Percentiles rank a stretch among this genome's conserved stretches.
Evolutionary conservation across 2,329 filamentous ascomycete species (phyloP).

Genomic region (Hymenoscyphus infarciens): DNA sequence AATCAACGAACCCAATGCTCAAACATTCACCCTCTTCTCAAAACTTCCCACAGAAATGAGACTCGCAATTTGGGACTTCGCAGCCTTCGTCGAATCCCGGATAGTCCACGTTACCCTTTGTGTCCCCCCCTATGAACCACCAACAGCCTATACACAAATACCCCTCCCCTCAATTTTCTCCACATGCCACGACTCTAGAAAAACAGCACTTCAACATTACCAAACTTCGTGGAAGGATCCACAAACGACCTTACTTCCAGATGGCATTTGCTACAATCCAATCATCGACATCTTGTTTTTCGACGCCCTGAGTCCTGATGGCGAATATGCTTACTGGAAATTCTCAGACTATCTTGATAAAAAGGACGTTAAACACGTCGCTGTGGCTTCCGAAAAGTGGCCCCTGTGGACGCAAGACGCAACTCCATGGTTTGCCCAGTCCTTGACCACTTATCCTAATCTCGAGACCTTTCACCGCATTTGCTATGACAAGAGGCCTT

Average conservation of each 20-base stretch:
- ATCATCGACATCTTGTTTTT: not conserved
- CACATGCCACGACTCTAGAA: not conserved
- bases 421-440: not conserved
- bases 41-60: slow-evolving; percentile 9
- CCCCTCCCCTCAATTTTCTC: not conserved
- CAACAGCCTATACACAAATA: slow-evolving; percentile 3
- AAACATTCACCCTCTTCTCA: slow-evolving; percentile 8
- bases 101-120: not conserved
- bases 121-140: too few species aligned
- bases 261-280: not conserved
- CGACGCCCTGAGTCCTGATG: too few species aligned
- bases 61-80: slow-evolving; percentile 8
- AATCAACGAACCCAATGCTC: not conserved
- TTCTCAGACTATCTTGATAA: too few species aligned
- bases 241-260: too few species aligned
- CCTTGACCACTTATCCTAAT: too few species aligned
- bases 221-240: not conserved
- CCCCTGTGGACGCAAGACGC: too few species aligned
- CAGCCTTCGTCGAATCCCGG: not conserved
- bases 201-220: slow-evolving; percentile 5
- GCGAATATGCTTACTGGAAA: too few species aligned
- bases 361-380: too few species aligned
- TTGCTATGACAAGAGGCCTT: not conserved
- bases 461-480: not conserved
- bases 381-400: not conserved